Evolutionary conservation across 2,329 filamentous ascomycete genomes (phyloP).

Genomic region (Fusarium annulatum): DNA sequence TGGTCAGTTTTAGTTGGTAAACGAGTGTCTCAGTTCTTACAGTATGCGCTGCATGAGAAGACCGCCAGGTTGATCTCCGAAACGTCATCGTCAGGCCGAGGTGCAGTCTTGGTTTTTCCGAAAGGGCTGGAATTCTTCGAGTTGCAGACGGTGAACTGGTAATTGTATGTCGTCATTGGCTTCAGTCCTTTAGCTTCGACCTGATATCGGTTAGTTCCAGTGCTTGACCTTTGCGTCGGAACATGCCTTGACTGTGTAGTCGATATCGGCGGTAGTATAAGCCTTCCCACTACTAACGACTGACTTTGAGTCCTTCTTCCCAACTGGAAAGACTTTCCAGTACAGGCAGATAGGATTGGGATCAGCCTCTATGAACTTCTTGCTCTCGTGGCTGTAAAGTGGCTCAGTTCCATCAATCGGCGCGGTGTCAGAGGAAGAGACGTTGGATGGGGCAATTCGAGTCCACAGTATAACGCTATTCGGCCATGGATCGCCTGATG

Average conservation of each 20-base stretch:
- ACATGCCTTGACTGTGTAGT: not conserved
- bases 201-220: fast-evolving
- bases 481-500: slow-evolving; percentile 2
- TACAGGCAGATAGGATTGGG: not conserved
- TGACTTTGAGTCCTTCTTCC: not conserved
- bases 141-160: not conserved
- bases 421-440: not conserved
- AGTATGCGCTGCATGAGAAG: slow-evolving; percentile 1
- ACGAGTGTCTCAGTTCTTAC: not conserved
- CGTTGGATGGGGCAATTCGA: not conserved
- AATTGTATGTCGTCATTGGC: not conserved
- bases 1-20: fast-evolving
- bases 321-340: not conserved
- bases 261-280: not conserved
- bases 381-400: slow-evolving; percentile 1
- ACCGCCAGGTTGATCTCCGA: not conserved
- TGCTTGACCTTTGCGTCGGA: fast-evolving
- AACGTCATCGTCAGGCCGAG: not conserved
- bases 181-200: not conserved
- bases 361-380: not conserved
- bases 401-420: not conserved
- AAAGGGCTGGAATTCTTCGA: not conserved
- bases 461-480: not conserved
- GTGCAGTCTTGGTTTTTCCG: not conserved
- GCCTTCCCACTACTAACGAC: not conserved